Evolutionary conservation across 2,329 filamentous ascomycete species (phyloP), one percentile per base, ranked within the genome.

Genomic region (Neonectria neomacrospora): DNA sequence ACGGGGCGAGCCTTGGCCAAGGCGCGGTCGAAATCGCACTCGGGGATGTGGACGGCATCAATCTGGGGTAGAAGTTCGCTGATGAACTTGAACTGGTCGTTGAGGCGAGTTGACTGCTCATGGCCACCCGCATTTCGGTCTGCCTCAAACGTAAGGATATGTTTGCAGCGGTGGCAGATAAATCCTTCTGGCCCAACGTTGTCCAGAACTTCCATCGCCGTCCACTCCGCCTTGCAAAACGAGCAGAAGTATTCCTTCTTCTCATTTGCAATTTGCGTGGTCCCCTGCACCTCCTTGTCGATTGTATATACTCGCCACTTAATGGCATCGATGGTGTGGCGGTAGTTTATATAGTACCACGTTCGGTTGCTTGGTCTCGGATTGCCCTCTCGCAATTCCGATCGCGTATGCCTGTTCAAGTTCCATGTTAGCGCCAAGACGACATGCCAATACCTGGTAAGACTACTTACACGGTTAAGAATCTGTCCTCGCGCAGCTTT

Each of bases 281-380:
- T 90, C 16, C 90, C 90, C 79, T 97, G 94, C 63, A 98, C 93
- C 58, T 91, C 89, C 76, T 95, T 94, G 70, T 94, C 94, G 71
- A 98, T 88, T 60, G 90, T 91, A 75, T 95, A 94, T 54, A 97
- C 89, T 66, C 93, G 91, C 86, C 92, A 99, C 79, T 99, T 99
- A 80, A 97, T 96, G 52, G 93, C 93, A 80, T 99, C 96, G 74
- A 99, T 93, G 37, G 95, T 93, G 61, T 93, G 91, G 63, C 96
- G 93, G 74, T 96, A 96, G 77, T 97, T 94, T 76, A 99, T 95
- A 80, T 93, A 99, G 82, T 97, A 99, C 85, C 97, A 99, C 66
- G 95, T 97, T 73, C 93, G 88, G 75, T 91, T 94, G 69, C 91
- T 90, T 5, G 93, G 91, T 55, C 94, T 90, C 61, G 91, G 90